Evolutionary conservation across 2,329 filamentous ascomycete species (phyloP).

Genomic region (Alternaria metachromatica): DNA sequence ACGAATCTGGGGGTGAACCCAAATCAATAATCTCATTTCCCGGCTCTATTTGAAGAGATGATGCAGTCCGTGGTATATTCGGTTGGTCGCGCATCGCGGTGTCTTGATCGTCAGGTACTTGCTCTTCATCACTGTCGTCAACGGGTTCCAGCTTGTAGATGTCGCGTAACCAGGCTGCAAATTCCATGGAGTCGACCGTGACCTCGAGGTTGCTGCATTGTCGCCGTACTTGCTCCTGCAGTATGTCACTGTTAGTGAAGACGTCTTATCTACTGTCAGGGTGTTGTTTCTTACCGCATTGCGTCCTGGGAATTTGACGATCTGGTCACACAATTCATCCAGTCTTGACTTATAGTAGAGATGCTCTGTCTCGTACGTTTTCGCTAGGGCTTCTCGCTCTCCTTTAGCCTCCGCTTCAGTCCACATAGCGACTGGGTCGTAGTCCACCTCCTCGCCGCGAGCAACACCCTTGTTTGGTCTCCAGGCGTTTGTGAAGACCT

Average conservation of each 20-base stretch:
- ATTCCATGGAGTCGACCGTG: conserved; percentile 67
- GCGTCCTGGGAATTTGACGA: conserved; percentile 54
- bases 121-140: conserved; percentile 5
- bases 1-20: conserved; percentile 22
- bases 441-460: conserved; percentile 11
- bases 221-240: conserved; percentile 56
- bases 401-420: conserved; percentile 25
- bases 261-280: neutral
- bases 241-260: neutral
- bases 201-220: conserved; percentile 68
- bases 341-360: conserved; percentile 24
- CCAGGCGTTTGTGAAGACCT: conserved; percentile 26
- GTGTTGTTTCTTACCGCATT: conserved; percentile 43
- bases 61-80: neutral
- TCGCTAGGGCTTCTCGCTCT: conserved; percentile 14
- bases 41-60: neutral
- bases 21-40: conserved; percentile 25
- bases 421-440: conserved; percentile 30
- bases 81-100: neutral
- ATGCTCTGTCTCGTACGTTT: conserved; percentile 19
- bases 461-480: conserved; percentile 17
- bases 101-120: neutral
- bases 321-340: conserved; percentile 26
- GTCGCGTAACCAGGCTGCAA: conserved; percentile 54
- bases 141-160: conserved; percentile 25